phyloP scores from a whole-genome alignment of 768 basidiomycete genomes.

The Mrakia blollopis region DNA sequence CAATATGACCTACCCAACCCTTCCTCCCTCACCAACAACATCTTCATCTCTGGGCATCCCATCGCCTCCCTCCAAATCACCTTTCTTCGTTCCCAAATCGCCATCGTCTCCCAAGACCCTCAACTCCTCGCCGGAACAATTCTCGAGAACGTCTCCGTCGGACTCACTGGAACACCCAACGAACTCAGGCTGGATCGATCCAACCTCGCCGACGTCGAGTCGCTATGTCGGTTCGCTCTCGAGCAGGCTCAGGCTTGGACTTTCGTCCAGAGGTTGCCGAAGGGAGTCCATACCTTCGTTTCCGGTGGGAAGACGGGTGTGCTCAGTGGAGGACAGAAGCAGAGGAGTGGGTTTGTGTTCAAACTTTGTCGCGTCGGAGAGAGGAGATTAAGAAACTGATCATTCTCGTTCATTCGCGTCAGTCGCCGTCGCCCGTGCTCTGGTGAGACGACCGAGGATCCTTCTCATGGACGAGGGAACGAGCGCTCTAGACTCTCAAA shows the following conservation, averaged over 20 bases:
- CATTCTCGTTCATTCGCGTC: background rate
- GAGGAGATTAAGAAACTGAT: background rate
- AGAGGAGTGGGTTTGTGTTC: slow-evolving; percentile 20
- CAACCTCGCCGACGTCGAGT: slow-evolving; percentile 35
- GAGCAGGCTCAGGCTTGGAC: slow-evolving; percentile 42
- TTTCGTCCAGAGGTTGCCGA: slow-evolving; percentile 41
- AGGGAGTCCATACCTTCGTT: slow-evolving; percentile 40
- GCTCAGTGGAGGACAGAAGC: slow-evolving; percentile 41
- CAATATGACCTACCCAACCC: slow-evolving; percentile 39
- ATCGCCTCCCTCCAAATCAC: slow-evolving; percentile 12
- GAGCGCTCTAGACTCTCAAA: slow-evolving; percentile 30
- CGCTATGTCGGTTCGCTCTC: slow-evolving; percentile 36
- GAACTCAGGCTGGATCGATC: slow-evolving; percentile 36
- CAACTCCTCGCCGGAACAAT: slow-evolving; percentile 36
- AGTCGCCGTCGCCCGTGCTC: slow-evolving; percentile 34
- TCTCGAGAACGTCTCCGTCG: slow-evolving; percentile 43
- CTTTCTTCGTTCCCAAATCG: slow-evolving; percentile 23
- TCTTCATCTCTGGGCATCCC: slow-evolving; percentile 19
- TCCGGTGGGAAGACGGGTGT: slow-evolving; percentile 40
- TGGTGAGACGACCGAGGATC: slow-evolving; percentile 29
- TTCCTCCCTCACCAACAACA: slow-evolving; percentile 17
- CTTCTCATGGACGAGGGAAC: slow-evolving; percentile 34
- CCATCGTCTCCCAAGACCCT: slow-evolving; percentile 31
- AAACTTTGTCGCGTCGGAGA: background rate
- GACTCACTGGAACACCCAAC: slow-evolving; percentile 40